Conservation (phyloP, 2,329 filamentous ascomycete genomes). For the Arthrinium puccinioides region DNA sequence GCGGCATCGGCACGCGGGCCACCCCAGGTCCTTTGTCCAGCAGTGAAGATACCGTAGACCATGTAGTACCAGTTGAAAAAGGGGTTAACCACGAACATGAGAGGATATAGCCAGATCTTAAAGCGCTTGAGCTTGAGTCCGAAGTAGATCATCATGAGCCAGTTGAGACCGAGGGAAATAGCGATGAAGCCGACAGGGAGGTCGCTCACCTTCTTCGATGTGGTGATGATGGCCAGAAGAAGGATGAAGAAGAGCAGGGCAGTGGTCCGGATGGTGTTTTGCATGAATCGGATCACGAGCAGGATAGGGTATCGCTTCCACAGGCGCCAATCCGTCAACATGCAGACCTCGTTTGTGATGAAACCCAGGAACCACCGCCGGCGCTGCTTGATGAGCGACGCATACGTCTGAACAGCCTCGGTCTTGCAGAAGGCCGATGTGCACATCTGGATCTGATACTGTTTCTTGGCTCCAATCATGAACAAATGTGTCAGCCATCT, state of each 20-base stretch:
- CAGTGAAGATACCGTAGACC: slow-evolving; percentile 93
- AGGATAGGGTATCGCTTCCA: slow-evolving; percentile 89
- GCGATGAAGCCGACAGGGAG: slow-evolving; percentile 90
- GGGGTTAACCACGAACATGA: slow-evolving; percentile 93
- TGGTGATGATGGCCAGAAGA: slow-evolving; percentile 78
- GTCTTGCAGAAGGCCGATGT: slow-evolving; percentile 98
- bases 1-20: slow-evolving; percentile 87
- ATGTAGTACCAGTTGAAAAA: slow-evolving; percentile 99
- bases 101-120: slow-evolving; percentile 89
- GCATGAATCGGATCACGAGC: slow-evolving; percentile 81
- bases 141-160: slow-evolving; percentile 94
- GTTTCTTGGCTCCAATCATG: slow-evolving; percentile 92
- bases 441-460: slow-evolving; percentile 96
- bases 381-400: slow-evolving; percentile 84
- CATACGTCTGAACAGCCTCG: slow-evolving; percentile 85
- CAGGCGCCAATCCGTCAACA: slow-evolving; percentile 88
- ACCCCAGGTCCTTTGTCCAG: slow-evolving; percentile 91
- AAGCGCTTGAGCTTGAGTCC: slow-evolving; percentile 78
- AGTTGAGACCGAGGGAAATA: slow-evolving; percentile 87
- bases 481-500: slow-evolving; percentile 96
- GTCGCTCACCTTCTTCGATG: slow-evolving; percentile 68
- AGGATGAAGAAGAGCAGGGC: slow-evolving; percentile 92
- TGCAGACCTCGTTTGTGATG: slow-evolving; percentile 96
- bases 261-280: slow-evolving; percentile 93
- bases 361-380: slow-evolving; percentile 95